Evolutionary conservation across 805 yeast species (phyloP).

Genomic region (Isabelozyma heimii): DNA sequence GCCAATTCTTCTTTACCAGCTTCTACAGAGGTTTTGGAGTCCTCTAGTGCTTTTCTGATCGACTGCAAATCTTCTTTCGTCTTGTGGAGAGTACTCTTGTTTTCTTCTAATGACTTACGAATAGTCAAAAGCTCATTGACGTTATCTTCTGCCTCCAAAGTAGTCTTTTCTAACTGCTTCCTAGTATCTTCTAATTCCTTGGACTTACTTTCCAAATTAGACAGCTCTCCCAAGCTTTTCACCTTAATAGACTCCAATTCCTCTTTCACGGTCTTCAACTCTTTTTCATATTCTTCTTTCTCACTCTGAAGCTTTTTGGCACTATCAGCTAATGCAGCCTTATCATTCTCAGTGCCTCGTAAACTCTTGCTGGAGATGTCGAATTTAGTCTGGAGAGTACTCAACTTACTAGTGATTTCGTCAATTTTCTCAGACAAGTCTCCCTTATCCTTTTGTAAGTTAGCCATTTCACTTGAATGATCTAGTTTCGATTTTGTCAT

Average conservation of each 20-base stretch:
- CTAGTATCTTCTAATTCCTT: slow-evolving; percentile 3
- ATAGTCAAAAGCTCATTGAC: background rate
- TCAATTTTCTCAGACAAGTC: background rate
- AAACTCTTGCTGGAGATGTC: slow-evolving; percentile 6
- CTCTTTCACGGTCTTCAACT: slow-evolving; percentile 1
- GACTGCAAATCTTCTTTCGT: background rate
- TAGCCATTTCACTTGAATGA: slow-evolving; percentile 6
- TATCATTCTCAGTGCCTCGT: background rate
- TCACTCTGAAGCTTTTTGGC: background rate
- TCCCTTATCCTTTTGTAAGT: slow-evolving; percentile 5
- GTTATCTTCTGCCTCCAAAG: background rate
- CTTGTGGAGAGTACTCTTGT: background rate
- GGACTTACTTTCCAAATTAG: background rate
- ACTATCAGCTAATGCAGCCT: background rate
- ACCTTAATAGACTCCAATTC: background rate
- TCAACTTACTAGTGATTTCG: background rate
- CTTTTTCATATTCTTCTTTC: slow-evolving; percentile 1
- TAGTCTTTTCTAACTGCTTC: background rate
- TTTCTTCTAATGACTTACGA: background rate
- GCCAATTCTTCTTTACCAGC: background rate
- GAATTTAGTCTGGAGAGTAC: slow-evolving; percentile 2
- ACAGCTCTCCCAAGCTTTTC: background rate
- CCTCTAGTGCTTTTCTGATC: background rate
- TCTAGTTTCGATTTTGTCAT: slow-evolving; percentile 9
- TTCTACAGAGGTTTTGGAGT: background rate